These are phyloP conservation scores for Plasmodiophora brassicae DNA, from an alignment of 208 protist genomes.

Conservation along the genomic window DNA sequence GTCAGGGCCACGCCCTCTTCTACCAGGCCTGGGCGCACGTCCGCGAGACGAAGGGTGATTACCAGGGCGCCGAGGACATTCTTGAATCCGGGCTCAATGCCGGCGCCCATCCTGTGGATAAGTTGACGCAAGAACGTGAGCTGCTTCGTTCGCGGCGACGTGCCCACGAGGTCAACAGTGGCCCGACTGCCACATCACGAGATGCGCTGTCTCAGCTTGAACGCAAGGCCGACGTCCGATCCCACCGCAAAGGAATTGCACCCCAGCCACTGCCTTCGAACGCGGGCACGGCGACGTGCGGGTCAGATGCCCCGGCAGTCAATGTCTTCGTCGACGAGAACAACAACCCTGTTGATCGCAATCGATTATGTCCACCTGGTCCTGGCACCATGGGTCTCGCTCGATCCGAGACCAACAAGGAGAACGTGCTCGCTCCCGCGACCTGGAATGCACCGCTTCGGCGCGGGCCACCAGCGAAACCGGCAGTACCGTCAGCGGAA, in stretches of 20 bases:
- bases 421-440: background rate
- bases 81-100: background rate
- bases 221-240: background rate
- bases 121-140: background rate
- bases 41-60: background rate
- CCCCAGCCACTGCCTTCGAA: background rate
- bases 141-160: background rate
- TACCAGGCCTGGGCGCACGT: slow-evolving; percentile 7
- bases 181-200: background rate
- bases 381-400: background rate
- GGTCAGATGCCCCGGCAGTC: too few relatives aligned
- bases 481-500: background rate
- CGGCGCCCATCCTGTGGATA: background rate
- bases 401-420: background rate
- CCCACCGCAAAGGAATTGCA: background rate
- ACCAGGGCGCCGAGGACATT: background rate
- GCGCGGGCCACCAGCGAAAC: background rate
- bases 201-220: background rate
- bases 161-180: background rate
- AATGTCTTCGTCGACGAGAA: background rate
- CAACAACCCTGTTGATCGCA: background rate
- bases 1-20: background rate
- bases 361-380: background rate
- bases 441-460: background rate
- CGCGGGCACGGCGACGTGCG: background rate